Evolutionary conservation across 202 grass and related monocot species (phyloP).

Genomic region (Alloteropsis angusta): DNA sequence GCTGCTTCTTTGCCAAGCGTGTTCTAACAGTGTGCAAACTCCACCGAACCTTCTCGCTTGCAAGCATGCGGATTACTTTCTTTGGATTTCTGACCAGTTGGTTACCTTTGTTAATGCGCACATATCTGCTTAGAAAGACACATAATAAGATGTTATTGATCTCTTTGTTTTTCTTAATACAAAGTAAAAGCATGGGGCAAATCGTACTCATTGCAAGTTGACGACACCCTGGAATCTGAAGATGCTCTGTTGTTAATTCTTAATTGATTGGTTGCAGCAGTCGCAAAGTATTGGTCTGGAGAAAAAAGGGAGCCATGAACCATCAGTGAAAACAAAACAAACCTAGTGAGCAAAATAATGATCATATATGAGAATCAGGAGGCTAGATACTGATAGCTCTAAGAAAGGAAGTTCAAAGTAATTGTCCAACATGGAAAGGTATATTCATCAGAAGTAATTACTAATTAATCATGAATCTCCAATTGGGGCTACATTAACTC

Average conservation of each 20-base stretch:
- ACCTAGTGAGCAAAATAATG: neutral
- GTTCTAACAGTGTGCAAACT: slow-evolving; percentile 82
- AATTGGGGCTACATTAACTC: neutral
- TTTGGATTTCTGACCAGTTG: slow-evolving; percentile 89
- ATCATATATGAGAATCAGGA: neutral
- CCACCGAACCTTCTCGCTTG: slow-evolving; percentile 94
- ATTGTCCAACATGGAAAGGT: neutral
- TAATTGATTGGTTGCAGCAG: slow-evolving; percentile 27
- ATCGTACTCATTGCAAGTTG: slow-evolving; percentile 55
- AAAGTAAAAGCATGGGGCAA: slow-evolving; percentile 14
- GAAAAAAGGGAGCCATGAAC: slow-evolving; percentile 6
- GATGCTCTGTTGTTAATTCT: slow-evolving; percentile 25
- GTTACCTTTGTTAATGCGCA: slow-evolving; percentile 78
- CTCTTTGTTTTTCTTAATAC: neutral
- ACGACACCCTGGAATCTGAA: slow-evolving; percentile 37
- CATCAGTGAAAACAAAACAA: neutral
- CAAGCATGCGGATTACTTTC: slow-evolving; percentile 70
- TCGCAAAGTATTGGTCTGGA: slow-evolving; percentile 45
- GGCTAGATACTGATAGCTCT: neutral
- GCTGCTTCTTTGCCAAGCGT: slow-evolving; percentile 64
- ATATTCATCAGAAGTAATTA: neutral
- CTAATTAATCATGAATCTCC: neutral
- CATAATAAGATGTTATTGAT: neutral
- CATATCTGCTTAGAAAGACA: slow-evolving; percentile 41
- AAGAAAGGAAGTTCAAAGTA: slow-evolving; percentile 7